Evolutionary conservation across 2,329 filamentous ascomycete genomes (phyloP).

Genomic region (Camillea tinctor): DNA sequence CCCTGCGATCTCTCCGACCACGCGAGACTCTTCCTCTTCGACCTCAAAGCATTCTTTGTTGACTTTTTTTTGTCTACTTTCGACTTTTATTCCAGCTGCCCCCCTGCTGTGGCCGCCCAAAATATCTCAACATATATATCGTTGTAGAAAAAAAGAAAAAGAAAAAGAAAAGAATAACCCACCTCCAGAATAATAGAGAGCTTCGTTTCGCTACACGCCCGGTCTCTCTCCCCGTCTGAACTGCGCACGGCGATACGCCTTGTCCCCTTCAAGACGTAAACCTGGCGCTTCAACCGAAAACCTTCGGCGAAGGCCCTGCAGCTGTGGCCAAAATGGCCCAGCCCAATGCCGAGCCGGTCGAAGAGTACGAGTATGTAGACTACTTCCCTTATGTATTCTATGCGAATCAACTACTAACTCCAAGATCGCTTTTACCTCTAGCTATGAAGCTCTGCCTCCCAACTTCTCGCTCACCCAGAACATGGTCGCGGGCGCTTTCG

Average conservation of each 20-base stretch:
- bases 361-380: constrained; percentile 65
- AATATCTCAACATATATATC: not conserved
- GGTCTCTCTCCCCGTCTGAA: constrained; percentile 1
- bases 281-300: constrained; percentile 62
- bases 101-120: not conserved
- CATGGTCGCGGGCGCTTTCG: constrained; percentile 94
- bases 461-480: constrained; percentile 94
- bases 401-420: not conserved
- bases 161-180: too few relatives aligned
- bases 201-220: not conserved
- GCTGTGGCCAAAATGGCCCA: constrained; percentile 70
- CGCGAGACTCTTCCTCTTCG: not conserved
- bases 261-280: constrained; percentile 42
- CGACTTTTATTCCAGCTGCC: not conserved
- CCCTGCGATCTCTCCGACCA: not conserved
- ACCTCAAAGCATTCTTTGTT: not conserved
- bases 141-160: too few relatives aligned
- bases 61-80: not conserved
- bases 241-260: constrained; percentile 13
- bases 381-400: not conserved
- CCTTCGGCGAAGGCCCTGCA: constrained; percentile 62
- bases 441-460: constrained; percentile 89
- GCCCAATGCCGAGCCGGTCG: constrained; percentile 61
- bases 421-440: constrained; percentile 28
- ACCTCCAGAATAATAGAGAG: not conserved